These are phyloP conservation scores for Dipsacomyces acuminosporus DNA, from an alignment of 371 early-diverging fungal genomes.

Conservation along the genomic window DNA sequence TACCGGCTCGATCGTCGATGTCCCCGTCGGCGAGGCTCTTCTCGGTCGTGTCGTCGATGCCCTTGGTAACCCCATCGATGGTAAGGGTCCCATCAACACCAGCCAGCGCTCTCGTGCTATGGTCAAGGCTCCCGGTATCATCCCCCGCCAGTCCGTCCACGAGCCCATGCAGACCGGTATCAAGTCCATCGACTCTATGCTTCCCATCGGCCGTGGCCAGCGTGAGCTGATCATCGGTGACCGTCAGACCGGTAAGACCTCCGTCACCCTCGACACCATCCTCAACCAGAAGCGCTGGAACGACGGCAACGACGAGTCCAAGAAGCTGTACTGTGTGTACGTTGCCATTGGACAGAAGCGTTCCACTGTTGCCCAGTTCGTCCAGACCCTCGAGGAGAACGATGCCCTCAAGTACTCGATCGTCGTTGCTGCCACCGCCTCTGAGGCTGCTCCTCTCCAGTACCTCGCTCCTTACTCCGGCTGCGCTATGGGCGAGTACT, in stretches of 20 bases:
- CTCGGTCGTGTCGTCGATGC: constrained; percentile 96
- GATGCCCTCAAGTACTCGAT: constrained; percentile 92
- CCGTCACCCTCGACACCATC: constrained; percentile 93
- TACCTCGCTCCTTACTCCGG: constrained; percentile 96
- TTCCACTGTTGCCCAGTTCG: constrained; percentile 95
- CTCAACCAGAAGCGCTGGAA: constrained; percentile 97
- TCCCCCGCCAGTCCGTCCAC: constrained; percentile 93
- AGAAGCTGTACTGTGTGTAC: constrained; percentile 95
- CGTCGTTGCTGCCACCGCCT: constrained; percentile 94
- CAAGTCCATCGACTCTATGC: constrained; percentile 98
- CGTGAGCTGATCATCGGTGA: constrained; percentile 98
- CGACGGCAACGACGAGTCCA: constrained; percentile 74
- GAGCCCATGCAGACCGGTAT: constrained; percentile 98
- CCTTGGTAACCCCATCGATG: constrained; percentile 96
- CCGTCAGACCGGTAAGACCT: constrained; percentile 97
- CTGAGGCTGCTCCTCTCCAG: constrained; percentile 93
- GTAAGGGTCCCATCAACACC: constrained; percentile 87
- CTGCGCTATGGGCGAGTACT: constrained; percentile 94
- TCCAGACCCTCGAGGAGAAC: constrained; percentile 90
- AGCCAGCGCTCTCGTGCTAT: constrained; percentile 81
- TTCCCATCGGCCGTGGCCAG: constrained; percentile 97
- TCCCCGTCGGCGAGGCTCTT: constrained; percentile 85
- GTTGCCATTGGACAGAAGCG: constrained; percentile 96
- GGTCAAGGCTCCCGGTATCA: constrained; percentile 97
- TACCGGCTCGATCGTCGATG: constrained; percentile 95